A percentile compares a stretch with the other conserved stretches of the same genome.
phyloP scores from a whole-genome alignment of 768 basidiomycete genomes.

The Termitomyces sp. region DNA sequence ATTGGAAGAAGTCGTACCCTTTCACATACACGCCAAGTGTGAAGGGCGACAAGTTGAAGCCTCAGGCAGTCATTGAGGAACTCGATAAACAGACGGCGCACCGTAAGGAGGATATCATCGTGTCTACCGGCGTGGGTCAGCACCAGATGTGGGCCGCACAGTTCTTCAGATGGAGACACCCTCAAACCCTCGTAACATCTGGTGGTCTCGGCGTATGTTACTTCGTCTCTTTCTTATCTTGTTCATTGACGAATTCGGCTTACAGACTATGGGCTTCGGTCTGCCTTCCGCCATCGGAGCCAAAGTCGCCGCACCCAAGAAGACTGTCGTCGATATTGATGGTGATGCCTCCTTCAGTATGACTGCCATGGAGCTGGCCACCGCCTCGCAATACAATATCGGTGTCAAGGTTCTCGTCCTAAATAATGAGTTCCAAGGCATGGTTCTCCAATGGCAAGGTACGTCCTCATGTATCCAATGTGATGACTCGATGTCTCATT shows the following conservation, averaged over 20 bases:
- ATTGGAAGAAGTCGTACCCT: conserved; percentile 87
- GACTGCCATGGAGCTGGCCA: conserved; percentile 99
- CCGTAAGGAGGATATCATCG: conserved; percentile 82
- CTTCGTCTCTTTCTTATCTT: conserved; percentile 3
- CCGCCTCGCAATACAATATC: conserved; percentile 87
- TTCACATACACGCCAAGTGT: conserved; percentile 79
- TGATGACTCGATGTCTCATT: background rate
- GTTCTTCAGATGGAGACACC: conserved; percentile 86
- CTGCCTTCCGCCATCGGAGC: conserved; percentile 93
- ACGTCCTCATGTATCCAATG: conserved; percentile 17
- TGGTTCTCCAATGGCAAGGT: conserved; percentile 99
- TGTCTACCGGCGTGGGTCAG: conserved; percentile 96
- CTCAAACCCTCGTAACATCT: conserved; percentile 86
- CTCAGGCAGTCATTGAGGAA: conserved; percentile 95
- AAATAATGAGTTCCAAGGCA: conserved; percentile 98
- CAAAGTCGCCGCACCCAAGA: conserved; percentile 92
- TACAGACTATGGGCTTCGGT: conserved; percentile 97
- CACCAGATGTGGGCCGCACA: conserved; percentile 99
- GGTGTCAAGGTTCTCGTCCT: conserved; percentile 93
- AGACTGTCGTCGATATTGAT: conserved; percentile 94
- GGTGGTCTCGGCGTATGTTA: conserved; percentile 88
- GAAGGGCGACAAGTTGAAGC: conserved; percentile 77
- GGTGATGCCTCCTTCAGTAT: conserved; percentile 99
- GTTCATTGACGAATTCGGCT: conserved; percentile 3
- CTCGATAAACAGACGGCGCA: conserved; percentile 77